Base-by-base conservation (phyloP, 2,329 filamentous ascomycete species). In the Sarocladium kiliense region DNA sequence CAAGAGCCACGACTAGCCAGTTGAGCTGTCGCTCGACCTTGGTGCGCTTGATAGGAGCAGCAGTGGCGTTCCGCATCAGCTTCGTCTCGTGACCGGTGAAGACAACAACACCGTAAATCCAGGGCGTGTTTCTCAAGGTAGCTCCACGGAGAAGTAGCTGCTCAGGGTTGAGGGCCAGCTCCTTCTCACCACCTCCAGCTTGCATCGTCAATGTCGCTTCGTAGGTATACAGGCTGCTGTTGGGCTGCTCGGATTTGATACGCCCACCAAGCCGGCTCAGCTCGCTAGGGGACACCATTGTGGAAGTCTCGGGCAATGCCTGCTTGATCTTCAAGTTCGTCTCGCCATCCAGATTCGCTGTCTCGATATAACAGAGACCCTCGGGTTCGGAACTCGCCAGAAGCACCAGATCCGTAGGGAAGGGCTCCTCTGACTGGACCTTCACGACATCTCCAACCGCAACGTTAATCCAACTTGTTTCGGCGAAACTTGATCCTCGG, bases 311-410 rank as follows among this genome's bases (percentile, higher is more conserved):
- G 0, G 94, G 93, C 54, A 97, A 86, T 2, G 86, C 93, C 74
- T 99, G 94, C 75, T 99, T 99, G 75, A 99, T 96, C 74, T 99
- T 99, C 63, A 99, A 76, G 68, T 99, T 99, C 19, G 94, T 99
- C 21, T 53, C 50, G 32, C 50, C 94, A 65, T 99, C 94, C 57
- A 99, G 77, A 68, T 99, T 99, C 23, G 94, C 93, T 2, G 94
- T 99, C 74, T 99, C 94, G 66, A 99, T 97, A 69, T 99, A 99
- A 73, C 94, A 99, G 56, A 99, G 76, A 64, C 94, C 94, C 75
- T 99, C 94, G 1, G 94, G 95, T 69, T 99, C 95, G 6, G 94
- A 97, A 65, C 91, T 96, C 9, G 94, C 92, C 56, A 99, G 77
- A 25, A 99, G 78, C 3, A 97, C 91, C 61, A 99, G 72, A 71